A percentile compares a stretch with the other conserved stretches of the same genome.
Evolutionary conservation across 2,329 filamentous ascomycete genomes (phyloP).

Genomic region (Delphinella strobiligena): DNA sequence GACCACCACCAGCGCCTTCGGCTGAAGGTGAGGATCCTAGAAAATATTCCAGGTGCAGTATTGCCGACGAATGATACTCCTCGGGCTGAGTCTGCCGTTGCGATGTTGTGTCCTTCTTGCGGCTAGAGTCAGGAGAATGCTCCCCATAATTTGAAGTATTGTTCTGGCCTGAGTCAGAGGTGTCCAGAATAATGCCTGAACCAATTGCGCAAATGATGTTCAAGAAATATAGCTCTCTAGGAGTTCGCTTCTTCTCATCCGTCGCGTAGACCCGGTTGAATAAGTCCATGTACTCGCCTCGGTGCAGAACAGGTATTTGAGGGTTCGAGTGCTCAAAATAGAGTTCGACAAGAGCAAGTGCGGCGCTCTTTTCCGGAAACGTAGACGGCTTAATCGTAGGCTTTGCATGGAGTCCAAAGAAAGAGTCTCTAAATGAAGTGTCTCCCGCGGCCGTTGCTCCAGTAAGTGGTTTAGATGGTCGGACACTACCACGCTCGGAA

Average conservation of each 20-base stretch:
- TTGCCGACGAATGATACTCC: constrained; percentile 91
- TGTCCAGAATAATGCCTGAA: constrained; percentile 74
- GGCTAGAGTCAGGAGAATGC: constrained; percentile 6
- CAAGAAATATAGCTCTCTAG: constrained; percentile 79
- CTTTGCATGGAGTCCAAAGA: constrained; percentile 90
- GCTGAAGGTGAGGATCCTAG: constrained; percentile 51
- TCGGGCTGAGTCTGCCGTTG: constrained; percentile 60
- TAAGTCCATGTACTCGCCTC: constrained; percentile 77
- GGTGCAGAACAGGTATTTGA: constrained; percentile 85
- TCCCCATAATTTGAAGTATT: constrained; percentile 10
- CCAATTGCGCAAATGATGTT: constrained; percentile 98
- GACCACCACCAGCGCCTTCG: constrained; percentile 67
- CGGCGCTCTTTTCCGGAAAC: constrained; percentile 70
- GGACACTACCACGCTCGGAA: constrained; percentile 52
- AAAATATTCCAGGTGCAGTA: constrained; percentile 81
- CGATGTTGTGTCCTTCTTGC: constrained; percentile 31
- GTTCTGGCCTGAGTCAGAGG: constrained; percentile 18
- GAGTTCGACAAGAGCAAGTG: constrained; percentile 58
- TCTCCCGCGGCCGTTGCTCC: constrained; percentile 41
- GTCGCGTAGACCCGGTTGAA: constrained; percentile 70
- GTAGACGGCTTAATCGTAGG: constrained; percentile 74
- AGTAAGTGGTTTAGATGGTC: constrained; percentile 44
- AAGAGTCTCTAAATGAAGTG: constrained; percentile 85
- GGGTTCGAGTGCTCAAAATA: constrained; percentile 97
- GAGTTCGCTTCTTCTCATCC: constrained; percentile 53